These are phyloP conservation scores for Claviceps quebecensis DNA, from an alignment of 2,329 filamentous ascomycete species.

Conservation along the genomic window DNA sequence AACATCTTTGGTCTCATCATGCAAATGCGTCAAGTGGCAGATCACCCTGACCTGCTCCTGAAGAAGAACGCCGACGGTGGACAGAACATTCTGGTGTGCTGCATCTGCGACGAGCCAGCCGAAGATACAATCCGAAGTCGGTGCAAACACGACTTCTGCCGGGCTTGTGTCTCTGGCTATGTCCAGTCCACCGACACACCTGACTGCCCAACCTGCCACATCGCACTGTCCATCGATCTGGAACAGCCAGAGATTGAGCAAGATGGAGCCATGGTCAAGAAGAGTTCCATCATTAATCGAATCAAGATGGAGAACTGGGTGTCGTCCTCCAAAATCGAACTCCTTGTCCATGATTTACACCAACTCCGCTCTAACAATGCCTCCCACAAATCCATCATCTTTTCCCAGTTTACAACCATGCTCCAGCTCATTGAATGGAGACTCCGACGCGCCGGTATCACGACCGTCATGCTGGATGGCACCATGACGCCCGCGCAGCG, in stretches of 20 bases:
- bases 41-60: constrained; percentile 86
- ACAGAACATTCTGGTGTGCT: constrained; percentile 81
- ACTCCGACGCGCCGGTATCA: constrained; percentile 88
- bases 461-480: constrained; percentile 94
- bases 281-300: constrained; percentile 93
- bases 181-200: constrained; percentile 62
- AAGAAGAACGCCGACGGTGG: constrained; percentile 78
- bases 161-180: constrained; percentile 33
- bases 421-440: constrained; percentile 95
- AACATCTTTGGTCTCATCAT: constrained; percentile 99
- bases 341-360: constrained; percentile 87
- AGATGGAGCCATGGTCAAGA: constrained; percentile 75
- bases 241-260: constrained; percentile 94
- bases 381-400: constrained; percentile 93
- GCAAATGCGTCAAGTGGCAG: constrained; percentile 97
- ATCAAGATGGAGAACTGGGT: constrained; percentile 99
- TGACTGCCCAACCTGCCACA: constrained; percentile 86
- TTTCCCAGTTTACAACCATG: constrained; percentile 96
- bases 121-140: constrained; percentile 87
- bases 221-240: constrained; percentile 75
- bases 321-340: constrained; percentile 94
- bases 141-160: constrained; percentile 67
- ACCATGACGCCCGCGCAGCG: constrained; percentile 92
- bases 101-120: constrained; percentile 90
- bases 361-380: constrained; percentile 83